phyloP scores from a whole-genome alignment of 2,329 filamentous ascomycete genomes.

The Calonectria pseudoreteaudii region DNA sequence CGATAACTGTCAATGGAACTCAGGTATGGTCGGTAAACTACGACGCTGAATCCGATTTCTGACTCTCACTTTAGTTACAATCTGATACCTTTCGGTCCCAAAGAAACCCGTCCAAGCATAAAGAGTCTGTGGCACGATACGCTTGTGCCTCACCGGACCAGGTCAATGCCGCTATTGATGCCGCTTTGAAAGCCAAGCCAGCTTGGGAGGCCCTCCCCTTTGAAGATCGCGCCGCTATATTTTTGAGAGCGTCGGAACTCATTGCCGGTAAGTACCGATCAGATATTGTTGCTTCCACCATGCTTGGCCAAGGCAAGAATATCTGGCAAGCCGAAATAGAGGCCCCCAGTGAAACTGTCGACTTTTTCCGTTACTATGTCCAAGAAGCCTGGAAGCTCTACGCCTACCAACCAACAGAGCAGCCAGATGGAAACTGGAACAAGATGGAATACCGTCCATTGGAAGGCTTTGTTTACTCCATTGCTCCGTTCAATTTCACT shows the following conservation, averaged over 20 bases:
- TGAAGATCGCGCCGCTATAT: neutral
- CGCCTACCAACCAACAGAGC: neutral
- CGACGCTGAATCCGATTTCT: neutral
- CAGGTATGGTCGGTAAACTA: neutral
- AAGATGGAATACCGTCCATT: constrained; percentile 1
- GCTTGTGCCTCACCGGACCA: neutral
- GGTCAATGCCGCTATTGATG: neutral
- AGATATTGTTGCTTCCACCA: neutral
- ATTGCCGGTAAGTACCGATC: neutral
- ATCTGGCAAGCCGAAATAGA: constrained; percentile 1
- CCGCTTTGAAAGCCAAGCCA: neutral
- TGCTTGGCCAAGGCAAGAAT: neutral
- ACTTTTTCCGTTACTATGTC: constrained; percentile 1
- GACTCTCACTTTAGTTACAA: neutral
- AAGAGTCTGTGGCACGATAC: neutral
- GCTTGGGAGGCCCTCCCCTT: neutral
- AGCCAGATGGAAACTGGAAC: neutral
- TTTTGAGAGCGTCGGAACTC: neutral
- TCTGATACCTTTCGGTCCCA: neutral
- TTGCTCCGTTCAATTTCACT: constrained; percentile 91
- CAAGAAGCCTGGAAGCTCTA: neutral
- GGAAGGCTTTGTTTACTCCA: constrained; percentile 93
- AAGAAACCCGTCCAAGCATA: neutral
- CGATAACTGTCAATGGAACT: neutral
- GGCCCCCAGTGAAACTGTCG: neutral